Conservation (phyloP, 1,284 basidiomycete genomes). For the Polyporus tsugae region DNA sequence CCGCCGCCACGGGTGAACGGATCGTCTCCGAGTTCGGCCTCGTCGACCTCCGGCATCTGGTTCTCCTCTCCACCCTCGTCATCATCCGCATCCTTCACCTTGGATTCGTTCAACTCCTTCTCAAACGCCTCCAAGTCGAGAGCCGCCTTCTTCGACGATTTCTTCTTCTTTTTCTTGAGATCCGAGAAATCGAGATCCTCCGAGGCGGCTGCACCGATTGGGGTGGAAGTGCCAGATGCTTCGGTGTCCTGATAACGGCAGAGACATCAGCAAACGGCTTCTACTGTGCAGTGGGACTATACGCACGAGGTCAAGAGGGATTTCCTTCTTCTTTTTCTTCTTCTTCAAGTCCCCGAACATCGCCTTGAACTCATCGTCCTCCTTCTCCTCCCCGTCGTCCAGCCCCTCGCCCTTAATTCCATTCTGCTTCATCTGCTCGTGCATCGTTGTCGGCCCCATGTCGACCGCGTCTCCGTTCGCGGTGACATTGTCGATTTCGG, state of each 20-base stretch:
- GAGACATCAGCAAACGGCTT: not conserved
- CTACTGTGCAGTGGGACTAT: not conserved
- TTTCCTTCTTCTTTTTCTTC: constrained; percentile 93
- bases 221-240: constrained; percentile 70
- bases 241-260: constrained; percentile 57
- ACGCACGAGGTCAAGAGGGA: constrained; percentile 83
- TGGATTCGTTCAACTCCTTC: constrained; percentile 82
- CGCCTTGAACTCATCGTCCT: constrained; percentile 79
- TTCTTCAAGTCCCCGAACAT: constrained; percentile 93
- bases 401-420: constrained; percentile 44
- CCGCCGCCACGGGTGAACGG: constrained; percentile 71
- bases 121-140: constrained; percentile 87
- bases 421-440: constrained; percentile 74
- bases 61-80: constrained; percentile 61
- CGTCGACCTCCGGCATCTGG: constrained; percentile 67
- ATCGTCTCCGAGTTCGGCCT: constrained; percentile 87
- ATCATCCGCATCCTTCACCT: constrained; percentile 66
- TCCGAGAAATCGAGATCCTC: constrained; percentile 86
- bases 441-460: constrained; percentile 76
- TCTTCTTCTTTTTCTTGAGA: constrained; percentile 88
- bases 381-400: constrained; percentile 53
- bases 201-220: constrained; percentile 51
- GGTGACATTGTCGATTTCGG: constrained; percentile 71
- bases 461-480: constrained; percentile 74
- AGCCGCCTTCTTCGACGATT: constrained; percentile 78